Evolutionary conservation across 306 rosid species (phyloP), one percentile per base, ranked within the genome.

Genomic region (Cucurbita ficifolia): DNA sequence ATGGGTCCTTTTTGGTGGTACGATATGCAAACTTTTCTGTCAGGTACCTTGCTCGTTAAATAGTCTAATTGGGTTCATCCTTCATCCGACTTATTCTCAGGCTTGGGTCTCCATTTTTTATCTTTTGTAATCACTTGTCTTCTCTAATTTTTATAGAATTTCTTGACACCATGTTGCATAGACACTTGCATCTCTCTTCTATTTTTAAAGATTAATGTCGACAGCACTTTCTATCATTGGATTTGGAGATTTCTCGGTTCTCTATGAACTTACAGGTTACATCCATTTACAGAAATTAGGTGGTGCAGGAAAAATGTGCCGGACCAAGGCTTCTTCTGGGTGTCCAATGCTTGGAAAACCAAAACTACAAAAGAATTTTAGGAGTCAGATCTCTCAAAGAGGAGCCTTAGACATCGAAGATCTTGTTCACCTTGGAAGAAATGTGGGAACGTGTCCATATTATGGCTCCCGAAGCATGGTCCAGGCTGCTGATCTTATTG

Each of bases 391-490:
- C 79, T 87, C 97, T 84, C 83, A 87, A 71, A 82, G 76, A 76
- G 94, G 88, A 69, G 87, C 96, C 56, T 83, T 89, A 90, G 98
- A 94, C 78, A 89, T 94, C 81, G 98, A 94, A 80, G 96, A 94
- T 81, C 96, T 94, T 79, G 94, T 89, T 80, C 84, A 79, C 83
- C 90, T 88, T 75, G 98, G 98, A 72, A 87, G 83, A 80, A 85
- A 73, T 74, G 67, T 86, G 83, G 89, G 91, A 76, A 86, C 92
- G 56, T 93, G 98, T 76, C 98, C 98, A 9, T 93, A 93, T 75
- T 93, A 90, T 87, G 98, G 94, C 67, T 88, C 98, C 78, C 86
- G 96, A 82, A 87, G 94, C 83, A 80, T 90, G 92, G 88, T 85
- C 84, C 78, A 69, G 38, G 76, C 75, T 55, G 95, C 93, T 70